Base-by-base conservation (phyloP, 257 asterid genomes). In the Lycium barbarum region DNA sequence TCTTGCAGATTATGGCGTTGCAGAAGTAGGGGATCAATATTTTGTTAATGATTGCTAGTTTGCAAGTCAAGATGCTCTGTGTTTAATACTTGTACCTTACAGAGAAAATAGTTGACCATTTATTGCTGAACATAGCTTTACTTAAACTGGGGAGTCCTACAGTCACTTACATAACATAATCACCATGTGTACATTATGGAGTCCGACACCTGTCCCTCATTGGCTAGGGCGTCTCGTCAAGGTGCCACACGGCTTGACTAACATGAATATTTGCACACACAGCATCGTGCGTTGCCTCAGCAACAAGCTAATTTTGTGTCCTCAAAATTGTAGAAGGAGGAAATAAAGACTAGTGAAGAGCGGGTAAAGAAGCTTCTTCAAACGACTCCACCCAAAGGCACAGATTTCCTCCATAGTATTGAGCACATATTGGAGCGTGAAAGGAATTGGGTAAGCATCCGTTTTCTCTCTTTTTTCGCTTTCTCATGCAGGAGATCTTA, bases 371-470 rank as follows among this genome's bases (percentile, higher is more conserved):
- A 89, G 91, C 98, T 96, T 85, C 93, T 96, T 81, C 97, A 93
- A 90, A 86, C 90, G 95, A 96, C 93, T 66, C 99, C 99, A 80
- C 99, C 99, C 53, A 90, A 71, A 70, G 99, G 99, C 83, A 95
- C 91, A 87, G 98, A 92, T 26, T 96, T 96, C 89, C 98, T 96
- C 83, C 90, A 53, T 71, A 91, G 98, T 91, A 93, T 96, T 86
- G 98, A 94, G 93, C 99, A 93, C 90, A 93, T 95, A 79, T 91
- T 96, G 87, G 98, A 93, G 89, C 98, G 99, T 78, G 99, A 96
- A 90, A 94, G 93, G 91, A 96, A 96, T 85, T 96, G 99, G 99
- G 99, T 93, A 87, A 91, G 95, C 84, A 85, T 68, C 67, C 70
- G 63, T 84, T 86, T 65, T 68, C 61, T 12, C 86, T 79, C 84